Conservation (phyloP, 2,329 filamentous ascomycete species). For the Cryphonectria radicalis region DNA sequence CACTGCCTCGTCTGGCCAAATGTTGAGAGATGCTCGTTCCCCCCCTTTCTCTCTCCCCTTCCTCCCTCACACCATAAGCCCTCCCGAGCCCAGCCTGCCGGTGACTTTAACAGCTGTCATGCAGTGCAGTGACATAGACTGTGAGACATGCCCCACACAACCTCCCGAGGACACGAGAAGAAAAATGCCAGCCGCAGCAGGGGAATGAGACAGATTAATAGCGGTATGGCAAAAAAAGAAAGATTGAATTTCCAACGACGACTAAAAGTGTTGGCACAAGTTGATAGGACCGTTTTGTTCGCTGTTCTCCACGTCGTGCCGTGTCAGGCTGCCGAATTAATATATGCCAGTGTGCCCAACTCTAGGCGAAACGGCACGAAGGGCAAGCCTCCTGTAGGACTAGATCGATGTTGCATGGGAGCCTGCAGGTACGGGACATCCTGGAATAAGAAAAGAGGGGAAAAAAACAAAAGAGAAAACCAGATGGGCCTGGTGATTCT, state of each 20-base stretch:
- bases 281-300: conserved; percentile 10
- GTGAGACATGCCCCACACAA: not conserved
- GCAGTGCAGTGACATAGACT: not conserved
- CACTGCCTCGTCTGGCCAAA: not conserved
- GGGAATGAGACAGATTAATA: not conserved
- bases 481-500: not conserved
- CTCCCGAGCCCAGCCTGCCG: not conserved
- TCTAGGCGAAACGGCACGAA: not conserved
- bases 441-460: not conserved
- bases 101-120: not conserved
- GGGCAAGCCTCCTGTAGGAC: not conserved
- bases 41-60: not conserved
- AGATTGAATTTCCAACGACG: not conserved
- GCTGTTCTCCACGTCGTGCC: not conserved
- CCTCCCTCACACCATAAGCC: not conserved
- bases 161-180: not conserved
- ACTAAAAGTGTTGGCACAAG: conserved; percentile 1
- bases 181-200: not conserved
- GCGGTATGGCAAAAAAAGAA: not conserved
- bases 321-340: not conserved
- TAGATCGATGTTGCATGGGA: not conserved
- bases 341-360: not conserved
- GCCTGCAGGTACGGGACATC: not conserved
- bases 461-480: too few relatives aligned
- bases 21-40: not conserved